A percentile compares a stretch with the other conserved stretches of the same genome.
Evolutionary conservation across 495 filamentous ascomycete genomes (phyloP).

Genomic region (Neurospora sp.): DNA sequence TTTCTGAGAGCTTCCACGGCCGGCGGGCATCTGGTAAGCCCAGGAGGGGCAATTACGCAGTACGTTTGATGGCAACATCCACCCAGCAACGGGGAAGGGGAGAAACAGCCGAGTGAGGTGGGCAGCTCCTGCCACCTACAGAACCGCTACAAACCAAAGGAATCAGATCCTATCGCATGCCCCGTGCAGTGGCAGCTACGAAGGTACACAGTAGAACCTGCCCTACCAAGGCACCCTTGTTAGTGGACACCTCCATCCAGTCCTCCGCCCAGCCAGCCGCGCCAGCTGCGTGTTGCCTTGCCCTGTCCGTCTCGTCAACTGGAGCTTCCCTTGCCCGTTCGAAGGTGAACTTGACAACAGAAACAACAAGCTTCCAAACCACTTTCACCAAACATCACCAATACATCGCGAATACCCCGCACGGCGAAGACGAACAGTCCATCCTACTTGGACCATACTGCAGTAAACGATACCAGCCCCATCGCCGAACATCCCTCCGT

Average conservation of each 20-base stretch:
- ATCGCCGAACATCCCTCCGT: neutral
- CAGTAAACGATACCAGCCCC: neutral
- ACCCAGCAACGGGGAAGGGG: neutral
- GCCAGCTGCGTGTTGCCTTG: slow-evolving; percentile 35
- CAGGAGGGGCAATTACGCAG: slow-evolving; percentile 10
- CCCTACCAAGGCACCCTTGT: slow-evolving; percentile 6
- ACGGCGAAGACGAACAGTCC: neutral
- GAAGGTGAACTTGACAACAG: slow-evolving; percentile 6
- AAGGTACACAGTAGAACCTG: neutral
- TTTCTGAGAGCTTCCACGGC: slow-evolving; percentile 10
- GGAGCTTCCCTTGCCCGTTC: slow-evolving; percentile 10
- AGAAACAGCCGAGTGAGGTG: neutral
- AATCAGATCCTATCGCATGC: slow-evolving; percentile 14
- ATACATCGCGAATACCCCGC: neutral
- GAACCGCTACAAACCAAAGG: neutral
- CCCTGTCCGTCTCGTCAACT: slow-evolving; percentile 10
- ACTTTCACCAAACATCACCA: neutral
- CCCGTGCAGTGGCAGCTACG: neutral
- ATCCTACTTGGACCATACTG: neutral
- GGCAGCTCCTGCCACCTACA: slow-evolving; percentile 1
- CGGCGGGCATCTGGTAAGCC: slow-evolving; percentile 1
- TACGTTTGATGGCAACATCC: neutral
- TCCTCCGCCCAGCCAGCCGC: slow-evolving; percentile 16
- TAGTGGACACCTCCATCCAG: slow-evolving; percentile 2
- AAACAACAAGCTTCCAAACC: slow-evolving; percentile 1